Evolutionary conservation across 202 grass and related monocot species (phyloP), one percentile per base, ranked within the genome.

Genomic region (Panicum virgatum): DNA sequence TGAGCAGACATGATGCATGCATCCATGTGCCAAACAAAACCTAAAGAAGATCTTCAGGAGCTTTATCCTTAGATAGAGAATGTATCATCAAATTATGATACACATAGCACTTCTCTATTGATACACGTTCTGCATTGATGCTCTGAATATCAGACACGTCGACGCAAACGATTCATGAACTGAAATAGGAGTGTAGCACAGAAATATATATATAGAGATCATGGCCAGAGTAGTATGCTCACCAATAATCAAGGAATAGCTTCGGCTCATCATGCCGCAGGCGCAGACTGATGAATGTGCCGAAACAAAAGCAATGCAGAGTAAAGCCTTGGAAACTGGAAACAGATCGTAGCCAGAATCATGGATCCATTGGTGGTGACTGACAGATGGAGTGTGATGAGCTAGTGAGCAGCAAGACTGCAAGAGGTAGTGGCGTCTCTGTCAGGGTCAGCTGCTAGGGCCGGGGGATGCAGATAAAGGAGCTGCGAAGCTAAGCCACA

Each of bases 401-500:
- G 32, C 32, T 34, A 34, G 43, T 45, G 4, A 67, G 65, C 38
- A 67, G 39, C n/a, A 64, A n/a, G n/a, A n/a, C n/a, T n/a, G n/a
- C n/a, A n/a, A 18, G 34, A 57, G 53, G 19, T 22, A 45, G n/a
- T 39, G 23, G 14, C 47, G 45, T 72, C 67, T 71, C 20, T 45
- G 26, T 86, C n/a, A n/a, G n/a, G n/a, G n/a, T n/a, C 79, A 80
- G 77, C 77, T 80, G 10, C 56, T 59, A 59, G 11, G n/a, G n/a
- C n/a, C n/a, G n/a, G n/a, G n/a, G 56, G 23, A 59, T 59, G 23
- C 23, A 27, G 56, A 51, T 54, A 23, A 73, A 38, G 14, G 19
- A 73, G 70, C 46, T 52, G 15, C 29, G 56, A 59, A 27, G 32
- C 32, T 34, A 34, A 34, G 32, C 32, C 32, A 34, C 32, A 34